A percentile compares a stretch with the other conserved stretches of the same genome.
phyloP scores from a whole-genome alignment of 2,329 filamentous ascomycete species.

The Exophiala sideris region DNA sequence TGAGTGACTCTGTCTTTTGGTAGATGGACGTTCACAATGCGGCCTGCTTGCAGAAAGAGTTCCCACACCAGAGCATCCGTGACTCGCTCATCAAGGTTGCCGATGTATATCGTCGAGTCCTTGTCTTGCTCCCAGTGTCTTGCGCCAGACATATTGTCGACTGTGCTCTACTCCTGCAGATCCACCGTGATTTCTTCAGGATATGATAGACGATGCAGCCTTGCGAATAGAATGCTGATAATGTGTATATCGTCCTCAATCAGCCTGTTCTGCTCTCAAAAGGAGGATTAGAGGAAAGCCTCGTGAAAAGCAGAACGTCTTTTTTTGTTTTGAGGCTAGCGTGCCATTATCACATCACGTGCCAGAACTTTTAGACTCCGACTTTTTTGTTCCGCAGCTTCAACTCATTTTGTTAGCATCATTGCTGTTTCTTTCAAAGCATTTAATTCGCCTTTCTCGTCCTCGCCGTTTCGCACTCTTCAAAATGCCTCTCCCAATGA shows the following conservation, averaged over 20 bases:
- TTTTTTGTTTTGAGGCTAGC: slow-evolving; percentile 7
- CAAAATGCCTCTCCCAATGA: slow-evolving; percentile 9
- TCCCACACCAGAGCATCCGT: slow-evolving; percentile 90
- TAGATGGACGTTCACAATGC: slow-evolving; percentile 96
- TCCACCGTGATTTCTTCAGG: neutral
- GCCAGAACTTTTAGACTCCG: neutral
- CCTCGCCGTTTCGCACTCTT: neutral
- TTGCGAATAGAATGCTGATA: neutral
- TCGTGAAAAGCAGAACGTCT: slow-evolving; percentile 6
- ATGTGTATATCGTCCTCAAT: neutral
- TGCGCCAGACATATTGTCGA: slow-evolving; percentile 60
- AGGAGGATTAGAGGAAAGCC: neutral
- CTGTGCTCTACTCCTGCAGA: too few species aligned
- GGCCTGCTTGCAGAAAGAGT: slow-evolving; percentile 95
- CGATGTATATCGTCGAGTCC: slow-evolving; percentile 95
- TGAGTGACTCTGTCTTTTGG: slow-evolving; percentile 98
- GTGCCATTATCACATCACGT: neutral
- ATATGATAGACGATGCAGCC: neutral
- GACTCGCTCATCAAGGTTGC: slow-evolving; percentile 96
- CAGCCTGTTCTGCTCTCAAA: neutral
- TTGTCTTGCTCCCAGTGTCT: slow-evolving; percentile 96
- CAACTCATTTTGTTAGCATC: slow-evolving; percentile 1
- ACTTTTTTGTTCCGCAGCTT: slow-evolving; percentile 11
- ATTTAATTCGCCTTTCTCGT: neutral
- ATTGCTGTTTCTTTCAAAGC: neutral